Base-by-base conservation (phyloP, 305 asterid species). In the Rubia peregrina region DNA sequence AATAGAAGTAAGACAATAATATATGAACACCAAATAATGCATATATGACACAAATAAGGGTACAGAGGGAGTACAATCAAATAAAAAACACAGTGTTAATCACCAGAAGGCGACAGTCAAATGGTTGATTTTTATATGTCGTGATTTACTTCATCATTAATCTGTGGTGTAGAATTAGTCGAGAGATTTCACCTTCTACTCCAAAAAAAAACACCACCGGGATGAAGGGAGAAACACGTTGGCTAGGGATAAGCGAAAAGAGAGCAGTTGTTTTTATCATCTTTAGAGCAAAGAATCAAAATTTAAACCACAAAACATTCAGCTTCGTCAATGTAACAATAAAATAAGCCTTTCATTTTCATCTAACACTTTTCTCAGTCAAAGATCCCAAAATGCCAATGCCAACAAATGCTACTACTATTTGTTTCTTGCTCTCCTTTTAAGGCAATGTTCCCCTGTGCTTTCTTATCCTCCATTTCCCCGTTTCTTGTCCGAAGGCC, bases 381-480 rank as follows among this genome's bases (percentile, higher is more conserved):
- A 79, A 82, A 76, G 85, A 76, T 82, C 81, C 83, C 72, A 71
- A 68, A 53, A 71, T 74, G 78, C 73, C 73, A 76, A 74, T 74
- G 74, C 83, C 83, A 82, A 76, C 83, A 76, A 79, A 78, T 68
- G 59, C n/a, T n/a, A n/a, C 74, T 56, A 76, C 63, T 71, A 67
- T 68, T 75, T 61, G 75, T 63, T 74, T 75, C 67, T 68, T 43
- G 69, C 74, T 75, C 82, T 74, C 64, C 81, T 78, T 78, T 81
- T 78, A 70, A 78, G 80, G 79, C 70, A 75, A 71, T 46, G 73
- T 59, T 77, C 74, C 44, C 78, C 56, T 78, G 80, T 61, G 43
- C 78, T 68, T 75, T 69, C 68, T 78, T 33, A 30, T 43, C 66
- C 55, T 59, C 38, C 57, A 17, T 46, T 71, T 65, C 62, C 62